Evolutionary conservation across 495 filamentous ascomycete genomes (phyloP).

Genomic region (Mytilinidion resinicola): DNA sequence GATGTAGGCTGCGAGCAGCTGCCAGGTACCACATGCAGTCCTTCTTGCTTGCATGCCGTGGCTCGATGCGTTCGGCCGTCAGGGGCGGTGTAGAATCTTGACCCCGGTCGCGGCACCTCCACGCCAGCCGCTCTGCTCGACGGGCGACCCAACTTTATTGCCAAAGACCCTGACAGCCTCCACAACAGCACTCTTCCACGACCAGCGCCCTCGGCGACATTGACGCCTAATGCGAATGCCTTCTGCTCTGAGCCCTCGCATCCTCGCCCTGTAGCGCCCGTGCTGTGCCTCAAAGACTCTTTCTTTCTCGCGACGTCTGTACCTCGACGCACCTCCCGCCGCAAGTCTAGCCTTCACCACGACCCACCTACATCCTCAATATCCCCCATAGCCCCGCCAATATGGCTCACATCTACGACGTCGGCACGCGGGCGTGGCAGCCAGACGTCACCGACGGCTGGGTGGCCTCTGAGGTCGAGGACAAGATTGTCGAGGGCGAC

Average conservation of each 20-base stretch:
- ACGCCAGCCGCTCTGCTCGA: slow-evolving; percentile 1
- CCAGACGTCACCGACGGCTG: slow-evolving; percentile 92
- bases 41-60: neutral
- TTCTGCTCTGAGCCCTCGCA: neutral
- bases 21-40: neutral
- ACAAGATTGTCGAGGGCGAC: slow-evolving; percentile 76
- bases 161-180: neutral
- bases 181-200: neutral
- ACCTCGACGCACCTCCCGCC: no score
- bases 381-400: slow-evolving; percentile 12
- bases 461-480: slow-evolving; percentile 90
- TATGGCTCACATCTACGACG: slow-evolving; percentile 96
- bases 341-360: no score
- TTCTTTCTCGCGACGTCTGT: neutral
- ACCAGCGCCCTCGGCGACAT: neutral
- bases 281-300: neutral
- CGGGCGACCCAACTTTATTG: slow-evolving; percentile 2
- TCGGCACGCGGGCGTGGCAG: slow-evolving; percentile 97
- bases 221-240: neutral
- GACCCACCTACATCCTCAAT: neutral
- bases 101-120: slow-evolving; percentile 17
- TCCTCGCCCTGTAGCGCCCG: neutral
- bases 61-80: neutral
- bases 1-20: no score
- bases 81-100: slow-evolving; percentile 18